Conservation (phyloP, 2,329 filamentous ascomycete species). For the Calonectria hongkongensis region DNA sequence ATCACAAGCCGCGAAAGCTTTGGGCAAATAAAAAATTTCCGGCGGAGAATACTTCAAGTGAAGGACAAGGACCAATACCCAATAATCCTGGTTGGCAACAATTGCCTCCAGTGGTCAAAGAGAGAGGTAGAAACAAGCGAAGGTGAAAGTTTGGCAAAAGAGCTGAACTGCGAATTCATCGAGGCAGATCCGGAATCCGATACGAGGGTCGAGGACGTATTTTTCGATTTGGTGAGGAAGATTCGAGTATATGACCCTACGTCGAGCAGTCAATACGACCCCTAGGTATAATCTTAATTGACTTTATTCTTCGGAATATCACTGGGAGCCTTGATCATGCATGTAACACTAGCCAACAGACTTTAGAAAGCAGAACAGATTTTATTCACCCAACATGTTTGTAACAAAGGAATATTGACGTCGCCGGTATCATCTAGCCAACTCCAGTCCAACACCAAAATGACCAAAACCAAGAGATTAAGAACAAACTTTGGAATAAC, state of each 20-base stretch:
- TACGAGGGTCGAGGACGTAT: background rate
- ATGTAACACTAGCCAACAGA: background rate
- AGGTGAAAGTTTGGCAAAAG: background rate
- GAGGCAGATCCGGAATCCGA: background rate
- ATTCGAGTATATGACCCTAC: background rate
- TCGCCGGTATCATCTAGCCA: conserved; percentile 54
- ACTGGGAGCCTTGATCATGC: background rate
- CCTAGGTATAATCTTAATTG: too few relatives aligned
- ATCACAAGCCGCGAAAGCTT: background rate
- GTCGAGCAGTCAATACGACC: background rate
- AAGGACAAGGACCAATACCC: background rate
- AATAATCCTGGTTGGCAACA: background rate
- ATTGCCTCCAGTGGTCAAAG: background rate
- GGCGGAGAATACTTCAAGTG: background rate
- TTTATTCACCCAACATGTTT: conserved; percentile 29
- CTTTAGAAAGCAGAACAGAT: background rate
- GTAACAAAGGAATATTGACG: conserved; percentile 44
- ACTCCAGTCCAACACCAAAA: conserved; percentile 44
- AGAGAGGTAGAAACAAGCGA: background rate
- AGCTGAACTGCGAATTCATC: background rate
- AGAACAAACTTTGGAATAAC: conserved; percentile 24
- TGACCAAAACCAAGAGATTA: conserved; percentile 30
- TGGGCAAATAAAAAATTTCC: background rate
- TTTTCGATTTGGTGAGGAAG: background rate
- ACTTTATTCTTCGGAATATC: background rate